Base-by-base conservation (phyloP, 805 yeast genomes). In the Kurtzmaniella cleridarum region DNA sequence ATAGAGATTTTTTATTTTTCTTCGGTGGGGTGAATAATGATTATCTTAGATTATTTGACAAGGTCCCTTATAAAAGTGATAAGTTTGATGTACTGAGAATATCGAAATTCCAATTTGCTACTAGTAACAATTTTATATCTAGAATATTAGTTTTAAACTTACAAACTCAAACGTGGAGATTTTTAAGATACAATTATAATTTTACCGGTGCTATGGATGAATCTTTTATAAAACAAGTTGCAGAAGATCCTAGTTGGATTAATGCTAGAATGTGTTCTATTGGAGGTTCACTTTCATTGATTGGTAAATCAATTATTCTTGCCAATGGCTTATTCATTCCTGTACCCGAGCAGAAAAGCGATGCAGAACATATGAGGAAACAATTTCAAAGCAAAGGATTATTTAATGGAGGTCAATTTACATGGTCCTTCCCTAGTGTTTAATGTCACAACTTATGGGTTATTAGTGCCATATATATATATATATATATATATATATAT, bases 81-180 rank as follows among this genome's bases (percentile, higher is more conserved):
- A 59, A 60, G 34, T 55, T 59, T 36, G 73, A 68, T 44, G 54
- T 67, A 4, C 47, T 66, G 6, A 47, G 64, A 27, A 47, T 66
- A 24, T 43, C 61, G 3, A 54, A 55, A 47, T 53, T 62, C 34
- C 57, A 54, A 41, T 41, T 66, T 16, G 45, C 53, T 1, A 42
- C 60, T 7, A 44, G 47, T 18, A 64, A 64, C 44, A 33, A 51
- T 29, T 56, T 61, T 30, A 43, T 59, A 8, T 50, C 60, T 35
- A 53, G 73, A 30, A 44, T 67, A 23, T 55, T 66, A 12, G 62
- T 57, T 13, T 57, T 65, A 32, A 66, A 66, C 45, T 46, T 66
- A 32, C 57, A 55, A 34, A 62, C 73, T 3, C 71, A 65, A 43
- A 62, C 64, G 5, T 68, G 73, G 73, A 55, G 58, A 38, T 67